Conservation (phyloP, 2,329 filamentous ascomycete genomes). For the Aspergillus fischeri region DNA sequence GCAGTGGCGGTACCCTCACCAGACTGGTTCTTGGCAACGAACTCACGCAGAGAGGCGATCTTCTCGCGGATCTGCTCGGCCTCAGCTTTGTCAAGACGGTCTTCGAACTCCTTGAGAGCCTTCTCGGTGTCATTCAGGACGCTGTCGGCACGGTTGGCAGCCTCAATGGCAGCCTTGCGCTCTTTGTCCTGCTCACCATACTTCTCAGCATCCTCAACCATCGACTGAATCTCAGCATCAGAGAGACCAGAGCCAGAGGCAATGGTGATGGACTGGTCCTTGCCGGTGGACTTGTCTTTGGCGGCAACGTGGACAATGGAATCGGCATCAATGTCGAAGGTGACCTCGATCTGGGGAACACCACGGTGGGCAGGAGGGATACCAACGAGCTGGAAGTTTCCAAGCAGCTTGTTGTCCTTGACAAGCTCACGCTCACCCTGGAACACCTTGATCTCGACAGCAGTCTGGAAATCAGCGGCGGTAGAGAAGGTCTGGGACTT, state of each 20-base stretch:
- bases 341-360: conserved; percentile 95
- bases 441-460: conserved; percentile 99
- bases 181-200: conserved; percentile 94
- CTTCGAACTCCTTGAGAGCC: conserved; percentile 92
- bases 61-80: conserved; percentile 91
- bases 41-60: conserved; percentile 79
- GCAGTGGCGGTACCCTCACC: conserved; percentile 83
- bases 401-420: conserved; percentile 95
- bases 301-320: conserved; percentile 97
- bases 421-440: conserved; percentile 99
- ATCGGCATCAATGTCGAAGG: conserved; percentile 97
- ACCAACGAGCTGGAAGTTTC: conserved; percentile 98
- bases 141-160: conserved; percentile 94
- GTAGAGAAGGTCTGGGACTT: conserved; percentile 99
- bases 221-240: conserved; percentile 88
- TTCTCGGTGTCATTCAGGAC: conserved; percentile 98
- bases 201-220: conserved; percentile 97
- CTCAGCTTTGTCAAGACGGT: conserved; percentile 95
- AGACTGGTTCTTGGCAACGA: conserved; percentile 89
- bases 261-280: conserved; percentile 99
- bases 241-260: conserved; percentile 96
- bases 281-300: conserved; percentile 99
- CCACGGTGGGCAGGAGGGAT: conserved; percentile 95
- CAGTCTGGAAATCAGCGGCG: conserved; percentile 95
- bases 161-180: conserved; percentile 91